Conservation (phyloP, 495 filamentous ascomycete species). For the Trichoderma parareesei region DNA sequence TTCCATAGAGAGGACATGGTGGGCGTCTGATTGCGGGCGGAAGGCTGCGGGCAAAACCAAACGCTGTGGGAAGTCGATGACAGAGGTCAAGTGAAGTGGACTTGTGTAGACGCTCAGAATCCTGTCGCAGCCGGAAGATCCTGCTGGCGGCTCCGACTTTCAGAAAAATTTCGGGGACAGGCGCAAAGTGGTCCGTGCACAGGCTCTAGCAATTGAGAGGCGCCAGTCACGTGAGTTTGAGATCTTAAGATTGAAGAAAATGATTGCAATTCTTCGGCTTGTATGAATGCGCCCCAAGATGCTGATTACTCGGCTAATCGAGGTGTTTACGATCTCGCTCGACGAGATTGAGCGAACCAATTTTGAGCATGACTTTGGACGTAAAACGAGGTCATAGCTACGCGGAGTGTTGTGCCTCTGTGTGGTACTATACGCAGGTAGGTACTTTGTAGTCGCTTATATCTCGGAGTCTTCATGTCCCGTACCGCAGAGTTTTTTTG, state of each 20-base stretch:
- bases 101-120: conserved; percentile 7
- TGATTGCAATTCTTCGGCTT: background rate
- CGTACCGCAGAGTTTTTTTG: too few species aligned
- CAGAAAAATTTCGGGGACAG: conserved; percentile 12
- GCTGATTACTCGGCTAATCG: too few species aligned
- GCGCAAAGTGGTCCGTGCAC: conserved; percentile 1
- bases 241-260: conserved; percentile 20
- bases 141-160: conserved; percentile 5
- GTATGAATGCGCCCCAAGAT: background rate
- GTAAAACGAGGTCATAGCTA: too few species aligned
- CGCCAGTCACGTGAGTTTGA: background rate
- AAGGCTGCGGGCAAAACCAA: conserved; percentile 15
- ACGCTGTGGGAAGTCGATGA: conserved; percentile 14
- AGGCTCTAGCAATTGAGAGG: background rate
- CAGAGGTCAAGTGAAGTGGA: conserved; percentile 9
- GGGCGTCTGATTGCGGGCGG: conserved; percentile 3
- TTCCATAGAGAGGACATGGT: conserved; percentile 74
- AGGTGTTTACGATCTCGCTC: too few species aligned
- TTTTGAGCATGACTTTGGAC: too few species aligned
- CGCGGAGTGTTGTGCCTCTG: too few species aligned
- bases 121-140: conserved; percentile 9
- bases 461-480: too few species aligned
- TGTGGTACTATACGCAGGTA: background rate
- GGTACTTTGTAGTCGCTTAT: too few species aligned
- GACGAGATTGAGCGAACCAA: too few species aligned